Base-by-base conservation (phyloP, 306 rosid species). In the Trichosanthes cucumerina region DNA sequence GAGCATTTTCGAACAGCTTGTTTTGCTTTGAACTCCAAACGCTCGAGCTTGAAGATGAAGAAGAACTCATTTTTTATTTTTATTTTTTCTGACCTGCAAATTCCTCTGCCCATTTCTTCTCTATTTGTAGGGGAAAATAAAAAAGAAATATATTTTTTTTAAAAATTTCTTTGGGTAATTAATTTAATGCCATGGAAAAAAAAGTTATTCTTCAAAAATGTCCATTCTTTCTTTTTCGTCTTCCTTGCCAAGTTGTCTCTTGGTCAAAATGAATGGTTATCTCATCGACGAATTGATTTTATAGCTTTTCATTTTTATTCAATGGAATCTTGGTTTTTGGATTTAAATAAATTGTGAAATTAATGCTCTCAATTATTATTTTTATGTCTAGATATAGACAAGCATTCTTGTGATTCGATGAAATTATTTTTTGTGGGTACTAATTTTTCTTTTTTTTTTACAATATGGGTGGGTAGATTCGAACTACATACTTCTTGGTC, bases 1-100 rank as follows among this genome's bases (percentile, higher is more conserved):
- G 56, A 1, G 96, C 97, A 86, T 89, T 90, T 86, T 92, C 97
- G 49, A 92, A 92, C 69, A 79, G 68, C 60, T 93, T 93, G 91
- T 93, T 91, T 64, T 93, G 91, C 70, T 83, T 86, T 1, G 90
- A 34, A 0, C 90, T 93, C 98, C 98, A 92, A 9, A 6, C 4
- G 54, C 18, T 56, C 1, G 93, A 87, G 44, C 80, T 82, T 10
- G 96, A 91, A 1, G 85, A 43, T 10, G 36, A 41, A 6, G 33
- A 60, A 5, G 21, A 49, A 47, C 23, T 16, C 39, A 50, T 16
- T 46, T 44, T 19, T 6, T 50, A 15, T 15, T 50, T 9, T 44
- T 1, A 9, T 44, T 2, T 52, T 53, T 53, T 53, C 18, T 53
- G 1, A 19, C 3, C 59, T 53, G 24, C 11, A 53, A 53, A 53